Evolutionary conservation across 73 alveolate species (phyloP), one percentile per base, ranked within the genome.

Genomic region (Paramecium sonneborni): DNA sequence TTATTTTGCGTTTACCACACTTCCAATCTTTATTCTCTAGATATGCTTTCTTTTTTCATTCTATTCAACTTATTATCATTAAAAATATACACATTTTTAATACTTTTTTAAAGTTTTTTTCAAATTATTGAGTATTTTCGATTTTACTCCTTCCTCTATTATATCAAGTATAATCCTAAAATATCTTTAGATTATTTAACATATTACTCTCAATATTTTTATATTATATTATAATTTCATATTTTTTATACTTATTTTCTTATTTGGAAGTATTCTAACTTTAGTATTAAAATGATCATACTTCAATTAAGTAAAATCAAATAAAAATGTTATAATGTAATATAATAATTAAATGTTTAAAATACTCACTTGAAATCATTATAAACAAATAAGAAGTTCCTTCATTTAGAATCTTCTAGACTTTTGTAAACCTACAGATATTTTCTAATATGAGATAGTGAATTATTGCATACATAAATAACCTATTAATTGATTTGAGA

Each of bases 401-500:
- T 52, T 52, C 68, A 52, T 18, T 52, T 3, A 0, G 68, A 52
- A 15, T n/a, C 18, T 7, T 9, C 14, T 52, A 18, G 32, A 18
- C 11, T 43, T 44, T 21, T 8, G 44, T 43, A 79, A 15, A 43
- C 52, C 7, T n/a, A 1, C 1, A 79, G 72, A n/a, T 79, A 79
- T 24, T 43, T 79, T 23, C 72, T 79, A 5, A 79, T 15, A 79
- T 79, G 90, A 37, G 90, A 79, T 4, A 79, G 11, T 23, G 90
- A 79, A 79, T 79, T 79, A 18, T 43, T 43, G 24, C 90, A 79
- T 14, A 79, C 55, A 34, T 79, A 79, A 23, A 79, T 79, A 14
- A 32, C 12, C 90, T 79, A 79, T 9, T 41, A 43, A 3, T 9
- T 72, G 41, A 21, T 9, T 18, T 8, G 1, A 79, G 5, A 20